These are phyloP conservation scores for Hirschfeldia incana DNA, from an alignment of 345 rosid species.

Conservation along the genomic window DNA sequence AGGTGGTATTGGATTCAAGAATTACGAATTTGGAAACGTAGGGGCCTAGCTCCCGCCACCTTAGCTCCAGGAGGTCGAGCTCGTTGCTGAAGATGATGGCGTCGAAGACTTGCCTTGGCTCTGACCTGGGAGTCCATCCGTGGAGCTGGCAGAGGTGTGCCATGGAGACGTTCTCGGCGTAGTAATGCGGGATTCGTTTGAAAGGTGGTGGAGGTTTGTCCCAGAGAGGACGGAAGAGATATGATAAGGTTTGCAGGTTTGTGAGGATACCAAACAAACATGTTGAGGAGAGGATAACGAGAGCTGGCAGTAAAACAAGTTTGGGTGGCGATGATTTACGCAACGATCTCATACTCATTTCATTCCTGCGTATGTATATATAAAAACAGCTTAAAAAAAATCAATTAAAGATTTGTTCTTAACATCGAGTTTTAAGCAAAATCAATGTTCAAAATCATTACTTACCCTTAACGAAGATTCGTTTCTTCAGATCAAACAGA, in stretches of 20 bases:
- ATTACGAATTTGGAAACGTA: constrained; percentile 69
- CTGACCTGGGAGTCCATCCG: constrained; percentile 68
- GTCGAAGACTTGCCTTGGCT: constrained; percentile 72
- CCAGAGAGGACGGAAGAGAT: constrained; percentile 86
- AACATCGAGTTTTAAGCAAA: too few relatives aligned
- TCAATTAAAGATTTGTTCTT: neutral
- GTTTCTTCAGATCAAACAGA: constrained; percentile 1
- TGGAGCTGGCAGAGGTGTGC: constrained; percentile 78
- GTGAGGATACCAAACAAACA: constrained; percentile 52
- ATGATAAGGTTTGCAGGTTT: constrained; percentile 52
- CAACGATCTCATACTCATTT: constrained; percentile 50
- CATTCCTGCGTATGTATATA: neutral
- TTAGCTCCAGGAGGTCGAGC: constrained; percentile 76
- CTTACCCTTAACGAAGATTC: neutral
- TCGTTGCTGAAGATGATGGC: constrained; percentile 87
- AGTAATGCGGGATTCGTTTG: constrained; percentile 71
- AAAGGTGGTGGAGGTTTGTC: constrained; percentile 81
- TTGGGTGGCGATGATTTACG: constrained; percentile 49
- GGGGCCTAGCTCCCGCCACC: constrained; percentile 79
- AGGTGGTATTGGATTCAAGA: constrained; percentile 83
- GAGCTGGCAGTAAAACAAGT: constrained; percentile 32
- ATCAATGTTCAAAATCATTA: neutral
- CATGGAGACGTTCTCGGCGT: constrained; percentile 90
- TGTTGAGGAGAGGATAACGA: constrained; percentile 53
- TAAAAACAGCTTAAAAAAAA: too few relatives aligned